These are phyloP conservation scores for Alisma plantagoaquatica DNA, from an alignment of 106 monocot species.

Conservation along the genomic window DNA sequence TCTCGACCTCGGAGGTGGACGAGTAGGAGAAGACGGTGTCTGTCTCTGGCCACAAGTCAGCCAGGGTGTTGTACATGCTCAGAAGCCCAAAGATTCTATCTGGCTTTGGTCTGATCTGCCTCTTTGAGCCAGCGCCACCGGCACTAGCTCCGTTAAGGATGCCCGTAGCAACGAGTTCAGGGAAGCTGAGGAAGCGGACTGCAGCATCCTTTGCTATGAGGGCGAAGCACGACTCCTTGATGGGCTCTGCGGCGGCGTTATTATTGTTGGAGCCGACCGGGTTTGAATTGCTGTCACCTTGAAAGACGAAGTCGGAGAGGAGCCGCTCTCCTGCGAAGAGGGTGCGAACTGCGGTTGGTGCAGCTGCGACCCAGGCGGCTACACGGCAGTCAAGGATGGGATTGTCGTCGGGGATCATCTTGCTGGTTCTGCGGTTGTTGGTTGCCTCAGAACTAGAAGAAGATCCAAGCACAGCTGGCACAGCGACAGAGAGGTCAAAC, in stretches of 20 bases:
- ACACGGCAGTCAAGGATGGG: constrained; percentile 40
- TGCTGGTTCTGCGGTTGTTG: too few relatives aligned
- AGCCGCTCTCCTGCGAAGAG: constrained; percentile 42
- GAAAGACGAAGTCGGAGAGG: constrained; percentile 44
- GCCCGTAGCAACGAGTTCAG: constrained; percentile 21
- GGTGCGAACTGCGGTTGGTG: constrained; percentile 14
- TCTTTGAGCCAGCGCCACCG: too few relatives aligned
- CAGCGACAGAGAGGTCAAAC: constrained; percentile 15
- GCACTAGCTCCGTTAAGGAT: neutral
- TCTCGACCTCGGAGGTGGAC: constrained; percentile 20
- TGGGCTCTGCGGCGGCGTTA: constrained; percentile 6
- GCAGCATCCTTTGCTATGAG: constrained; percentile 28
- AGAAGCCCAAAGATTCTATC: constrained; percentile 52
- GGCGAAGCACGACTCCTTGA: constrained; percentile 39
- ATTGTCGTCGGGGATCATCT: too few relatives aligned
- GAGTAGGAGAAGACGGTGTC: constrained; percentile 29
- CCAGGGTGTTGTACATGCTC: constrained; percentile 30
- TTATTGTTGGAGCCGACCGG: too few relatives aligned
- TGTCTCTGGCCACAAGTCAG: constrained; percentile 38
- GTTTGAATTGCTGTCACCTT: too few relatives aligned
- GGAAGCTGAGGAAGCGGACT: constrained; percentile 24
- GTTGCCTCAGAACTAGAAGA: constrained; percentile 16
- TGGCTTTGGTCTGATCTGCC: constrained; percentile 18
- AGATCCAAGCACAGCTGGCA: constrained; percentile 40
- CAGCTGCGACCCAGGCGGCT: constrained; percentile 29